phyloP scores from a whole-genome alignment of 768 basidiomycete genomes.

The Psilocybe cubensis region DNA sequence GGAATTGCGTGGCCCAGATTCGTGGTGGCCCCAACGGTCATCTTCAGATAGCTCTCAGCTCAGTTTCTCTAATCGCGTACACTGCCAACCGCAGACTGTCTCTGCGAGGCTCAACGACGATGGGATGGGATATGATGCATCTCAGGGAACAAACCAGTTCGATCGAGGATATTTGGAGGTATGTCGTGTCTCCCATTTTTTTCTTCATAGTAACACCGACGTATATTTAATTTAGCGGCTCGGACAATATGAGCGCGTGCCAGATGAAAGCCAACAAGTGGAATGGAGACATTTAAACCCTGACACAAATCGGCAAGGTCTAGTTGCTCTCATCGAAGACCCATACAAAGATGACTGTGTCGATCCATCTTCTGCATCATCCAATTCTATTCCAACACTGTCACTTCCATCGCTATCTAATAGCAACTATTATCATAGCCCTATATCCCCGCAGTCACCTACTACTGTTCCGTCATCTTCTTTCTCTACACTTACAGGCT shows the following conservation, averaged over 20 bases:
- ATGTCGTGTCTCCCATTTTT: conserved; percentile 9
- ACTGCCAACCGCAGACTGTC: conserved; percentile 10
- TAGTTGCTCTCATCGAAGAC: conserved; percentile 28
- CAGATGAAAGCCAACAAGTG: conserved; percentile 21
- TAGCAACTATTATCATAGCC: conserved; percentile 20
- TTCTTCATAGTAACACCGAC: not conserved
- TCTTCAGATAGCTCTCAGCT: conserved; percentile 11
- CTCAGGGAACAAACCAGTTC: conserved; percentile 20
- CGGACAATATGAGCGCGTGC: conserved; percentile 18
- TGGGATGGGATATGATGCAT: conserved; percentile 30
- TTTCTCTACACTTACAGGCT: conserved; percentile 41
- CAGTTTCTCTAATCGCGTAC: conserved; percentile 8
- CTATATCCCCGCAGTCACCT: conserved; percentile 10
- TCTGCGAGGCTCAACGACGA: conserved; percentile 15
- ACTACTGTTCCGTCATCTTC: conserved; percentile 21
- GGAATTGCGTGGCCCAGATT: conserved; percentile 20
- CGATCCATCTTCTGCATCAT: conserved; percentile 10
- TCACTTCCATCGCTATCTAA: conserved; percentile 17
- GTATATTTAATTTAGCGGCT: conserved; percentile 23
- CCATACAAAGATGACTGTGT: conserved; percentile 28
- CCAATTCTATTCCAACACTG: conserved; percentile 21
- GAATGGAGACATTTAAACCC: conserved; percentile 27
- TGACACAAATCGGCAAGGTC: conserved; percentile 22
- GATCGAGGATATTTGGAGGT: conserved; percentile 29
- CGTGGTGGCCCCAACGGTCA: conserved; percentile 24